Base-by-base conservation (phyloP, 2,329 filamentous ascomycete genomes). In the Ophiostoma novo-ulmi region DNA sequence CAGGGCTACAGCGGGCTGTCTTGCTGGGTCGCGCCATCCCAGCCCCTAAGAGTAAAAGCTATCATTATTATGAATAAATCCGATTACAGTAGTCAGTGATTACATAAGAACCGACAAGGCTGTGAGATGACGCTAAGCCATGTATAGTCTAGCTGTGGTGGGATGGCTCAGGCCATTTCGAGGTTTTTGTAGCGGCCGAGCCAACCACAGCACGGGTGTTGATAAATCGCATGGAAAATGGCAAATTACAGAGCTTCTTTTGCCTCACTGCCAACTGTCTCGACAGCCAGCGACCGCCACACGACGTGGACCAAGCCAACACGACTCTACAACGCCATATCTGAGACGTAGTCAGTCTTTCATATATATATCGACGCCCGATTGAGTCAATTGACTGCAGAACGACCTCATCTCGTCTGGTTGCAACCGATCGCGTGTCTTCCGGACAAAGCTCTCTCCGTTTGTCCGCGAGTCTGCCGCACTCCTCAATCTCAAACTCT, bases 201-300 rank as follows among this genome's bases (percentile, higher is more conserved):
- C 71, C 71, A 72, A 72, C 71, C 71, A 72, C 10, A 71, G 36
- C 64, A 64, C 68, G 35, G 70, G 55, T 44, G 70, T 72, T 72
- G 68, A 20, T 38, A 70, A 71, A 67, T 67, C 20, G 36, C 38
- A 26, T 58, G 22, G 52, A 31, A 58, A 22, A 26, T 58, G 52
- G 52, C n/a, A 58, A 58, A 26, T 58, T 58, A 10, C 52, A 58
- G 52, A 26, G 64, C 64, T 67, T 67, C 64, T 26, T 26, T 44
- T 67, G 38, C 58, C 38, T 63, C 58, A 63, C 35, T 48, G 44
- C 44, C 44, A 48, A 48, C 44, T 20, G 31, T 36, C 61, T n/a
- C 61, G 61, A 63, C 52, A 26, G 58, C 58, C 58, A 63, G 58
- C 58, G 58, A 63, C 58, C 52, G 58, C 58, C 26, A 13, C 58